phyloP scores from a whole-genome alignment of 257 asterid species.

The Salvia hispanica region DNA sequence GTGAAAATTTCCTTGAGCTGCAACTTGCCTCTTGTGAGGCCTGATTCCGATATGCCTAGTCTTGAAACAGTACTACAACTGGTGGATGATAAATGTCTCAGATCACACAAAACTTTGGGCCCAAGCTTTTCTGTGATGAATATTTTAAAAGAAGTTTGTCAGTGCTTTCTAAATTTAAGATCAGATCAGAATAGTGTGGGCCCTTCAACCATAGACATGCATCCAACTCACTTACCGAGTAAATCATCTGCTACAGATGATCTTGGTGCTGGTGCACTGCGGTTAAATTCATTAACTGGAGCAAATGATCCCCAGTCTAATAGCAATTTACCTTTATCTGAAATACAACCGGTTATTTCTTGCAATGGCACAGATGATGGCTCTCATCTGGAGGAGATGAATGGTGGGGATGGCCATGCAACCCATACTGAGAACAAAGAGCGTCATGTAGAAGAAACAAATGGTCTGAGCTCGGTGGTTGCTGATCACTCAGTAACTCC shows the following conservation, averaged over 20 bases:
- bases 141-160: slow-evolving; percentile 67
- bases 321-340: slow-evolving; percentile 32
- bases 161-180: slow-evolving; percentile 50
- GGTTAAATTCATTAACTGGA: slow-evolving; percentile 34
- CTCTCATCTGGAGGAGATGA: slow-evolving; percentile 36
- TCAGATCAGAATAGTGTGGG: slow-evolving; percentile 38
- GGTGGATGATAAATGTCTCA: slow-evolving; percentile 56
- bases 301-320: slow-evolving; percentile 35
- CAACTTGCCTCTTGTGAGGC: slow-evolving; percentile 42
- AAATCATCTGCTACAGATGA: slow-evolving; percentile 27
- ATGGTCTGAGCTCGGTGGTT: slow-evolving; percentile 43
- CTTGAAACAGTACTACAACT: slow-evolving; percentile 46
- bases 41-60: slow-evolving; percentile 55
- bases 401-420: slow-evolving; percentile 32
- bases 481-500: slow-evolving; percentile 36
- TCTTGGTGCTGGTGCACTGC: slow-evolving; percentile 28
- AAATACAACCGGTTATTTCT: slow-evolving; percentile 36
- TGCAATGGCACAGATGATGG: slow-evolving; percentile 37
- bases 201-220: slow-evolving; percentile 27
- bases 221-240: slow-evolving; percentile 17
- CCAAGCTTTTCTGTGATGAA: slow-evolving; percentile 51
- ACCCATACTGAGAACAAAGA: slow-evolving; percentile 33
- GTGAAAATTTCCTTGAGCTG: slow-evolving; percentile 55
- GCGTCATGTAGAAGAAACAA: slow-evolving; percentile 38
- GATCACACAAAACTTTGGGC: slow-evolving; percentile 46